Percentiles rank a stretch among this genome's conserved stretches.
Conservation (phyloP, 345 rosid genomes). For the Pugionium cornutum region DNA sequence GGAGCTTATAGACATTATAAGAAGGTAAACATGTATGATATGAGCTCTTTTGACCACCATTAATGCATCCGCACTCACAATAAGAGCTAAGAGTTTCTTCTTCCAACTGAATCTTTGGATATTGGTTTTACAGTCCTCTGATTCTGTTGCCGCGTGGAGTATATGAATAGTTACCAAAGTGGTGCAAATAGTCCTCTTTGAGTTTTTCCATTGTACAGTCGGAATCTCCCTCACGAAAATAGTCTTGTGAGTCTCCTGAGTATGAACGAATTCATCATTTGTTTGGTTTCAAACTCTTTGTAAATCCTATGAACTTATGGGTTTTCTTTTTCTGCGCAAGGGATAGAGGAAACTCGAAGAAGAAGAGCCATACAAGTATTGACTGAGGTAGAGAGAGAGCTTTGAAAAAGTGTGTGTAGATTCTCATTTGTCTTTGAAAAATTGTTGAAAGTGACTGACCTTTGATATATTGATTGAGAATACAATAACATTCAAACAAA, state of each 20-base stretch:
- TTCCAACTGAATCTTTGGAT: conserved; percentile 21
- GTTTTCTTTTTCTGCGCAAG: conserved; percentile 23
- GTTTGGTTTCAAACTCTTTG: conserved; percentile 4
- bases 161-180: conserved; percentile 67
- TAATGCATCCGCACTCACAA: background rate
- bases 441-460: background rate
- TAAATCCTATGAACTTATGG: conserved; percentile 2
- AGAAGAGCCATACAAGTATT: conserved; percentile 21
- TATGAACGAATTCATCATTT: conserved; percentile 1
- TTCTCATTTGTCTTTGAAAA: conserved; percentile 22
- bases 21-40: conserved; percentile 64
- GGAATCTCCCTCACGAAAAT: conserved; percentile 63
- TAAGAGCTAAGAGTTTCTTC: conserved; percentile 1
- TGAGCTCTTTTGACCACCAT: conserved; percentile 3
- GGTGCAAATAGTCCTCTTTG: conserved; percentile 75
- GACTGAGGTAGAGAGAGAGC: conserved; percentile 31
- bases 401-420: conserved; percentile 20
- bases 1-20: conserved; percentile 72
- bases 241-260: conserved; percentile 57
- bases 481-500: conserved; percentile 24
- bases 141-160: conserved; percentile 64
- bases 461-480: conserved; percentile 26
- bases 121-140: conserved; percentile 68
- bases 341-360: conserved; percentile 35
- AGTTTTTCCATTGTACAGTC: conserved; percentile 78